Evolutionary conservation across 805 yeast species (phyloP).

Genomic region (Yamadazyma takamatsuzukensis): DNA sequence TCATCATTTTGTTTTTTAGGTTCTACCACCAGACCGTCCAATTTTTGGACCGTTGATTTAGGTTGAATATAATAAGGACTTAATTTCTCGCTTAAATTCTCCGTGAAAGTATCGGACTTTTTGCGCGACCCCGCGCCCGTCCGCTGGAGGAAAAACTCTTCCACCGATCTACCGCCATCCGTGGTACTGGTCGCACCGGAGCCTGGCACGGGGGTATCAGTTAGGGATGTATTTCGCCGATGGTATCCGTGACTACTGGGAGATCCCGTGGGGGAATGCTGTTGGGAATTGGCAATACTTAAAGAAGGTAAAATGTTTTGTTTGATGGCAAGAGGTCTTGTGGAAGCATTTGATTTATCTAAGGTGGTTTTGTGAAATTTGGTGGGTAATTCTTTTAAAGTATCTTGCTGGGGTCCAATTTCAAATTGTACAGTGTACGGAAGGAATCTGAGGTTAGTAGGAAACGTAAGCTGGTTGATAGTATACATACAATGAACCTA

Average conservation of each 20-base stretch:
- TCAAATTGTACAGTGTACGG: constrained; percentile 76
- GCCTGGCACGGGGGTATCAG: constrained; percentile 16
- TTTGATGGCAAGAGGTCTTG: constrained; percentile 8
- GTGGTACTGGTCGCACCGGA: constrained; percentile 12
- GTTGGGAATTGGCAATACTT: constrained; percentile 30
- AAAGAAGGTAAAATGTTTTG: constrained; percentile 30
- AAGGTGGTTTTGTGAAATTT: too few relatives aligned
- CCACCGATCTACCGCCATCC: constrained; percentile 14
- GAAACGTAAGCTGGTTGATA: background rate
- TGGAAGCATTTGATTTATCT: too few relatives aligned
- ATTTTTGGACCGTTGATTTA: constrained; percentile 32
- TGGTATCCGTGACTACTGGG: too few relatives aligned
- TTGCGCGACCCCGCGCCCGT: background rate
- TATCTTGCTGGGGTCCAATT: constrained; percentile 25
- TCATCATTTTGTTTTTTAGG: constrained; percentile 26
- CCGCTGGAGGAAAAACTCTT: constrained; percentile 12
- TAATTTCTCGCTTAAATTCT: constrained; percentile 21
- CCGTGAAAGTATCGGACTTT: constrained; percentile 14
- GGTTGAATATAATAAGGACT: constrained; percentile 43
- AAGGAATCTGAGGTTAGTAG: constrained; percentile 46
- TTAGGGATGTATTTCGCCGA: too few relatives aligned
- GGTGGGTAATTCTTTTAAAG: too few relatives aligned
- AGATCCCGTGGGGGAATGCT: constrained; percentile 7
- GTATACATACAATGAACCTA: constrained; percentile 61
- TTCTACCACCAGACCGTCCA: constrained; percentile 34